phyloP scores from a whole-genome alignment of 2,329 filamentous ascomycete genomes.

The Sporothrix phasma region DNA sequence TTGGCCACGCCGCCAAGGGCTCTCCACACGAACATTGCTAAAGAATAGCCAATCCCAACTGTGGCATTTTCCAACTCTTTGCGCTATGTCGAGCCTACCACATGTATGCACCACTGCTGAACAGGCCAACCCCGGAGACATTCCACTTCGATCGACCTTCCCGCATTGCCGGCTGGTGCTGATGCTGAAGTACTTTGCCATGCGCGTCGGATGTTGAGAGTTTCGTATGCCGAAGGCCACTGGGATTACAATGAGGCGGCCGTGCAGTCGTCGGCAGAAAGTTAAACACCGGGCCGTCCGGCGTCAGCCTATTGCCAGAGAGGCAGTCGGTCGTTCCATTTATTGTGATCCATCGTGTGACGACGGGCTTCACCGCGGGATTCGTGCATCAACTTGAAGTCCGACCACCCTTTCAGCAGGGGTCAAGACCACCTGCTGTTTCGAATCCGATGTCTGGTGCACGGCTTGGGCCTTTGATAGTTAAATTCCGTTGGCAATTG shows the following conservation, averaged over 20 bases:
- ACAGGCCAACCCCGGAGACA: neutral
- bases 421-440: neutral
- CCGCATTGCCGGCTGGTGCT: neutral
- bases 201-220: no score
- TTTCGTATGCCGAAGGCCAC: no score
- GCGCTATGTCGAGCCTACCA: neutral
- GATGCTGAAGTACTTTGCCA: no score
- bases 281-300: no score
- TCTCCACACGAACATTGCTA: neutral
- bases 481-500: no score
- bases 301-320: no score
- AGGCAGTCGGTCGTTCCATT: no score
- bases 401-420: neutral
- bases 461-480: no score
- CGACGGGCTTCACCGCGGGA: neutral
- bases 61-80: neutral
- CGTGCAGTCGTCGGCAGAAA: no score
- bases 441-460: neutral
- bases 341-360: neutral
- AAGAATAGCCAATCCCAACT: neutral
- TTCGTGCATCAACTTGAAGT: neutral
- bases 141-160: neutral
- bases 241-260: no score
- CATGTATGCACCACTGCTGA: no score
- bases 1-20: neutral